Evolutionary conservation across 805 yeast species (phyloP).

Genomic region (Kurtzmaniella fragi): DNA sequence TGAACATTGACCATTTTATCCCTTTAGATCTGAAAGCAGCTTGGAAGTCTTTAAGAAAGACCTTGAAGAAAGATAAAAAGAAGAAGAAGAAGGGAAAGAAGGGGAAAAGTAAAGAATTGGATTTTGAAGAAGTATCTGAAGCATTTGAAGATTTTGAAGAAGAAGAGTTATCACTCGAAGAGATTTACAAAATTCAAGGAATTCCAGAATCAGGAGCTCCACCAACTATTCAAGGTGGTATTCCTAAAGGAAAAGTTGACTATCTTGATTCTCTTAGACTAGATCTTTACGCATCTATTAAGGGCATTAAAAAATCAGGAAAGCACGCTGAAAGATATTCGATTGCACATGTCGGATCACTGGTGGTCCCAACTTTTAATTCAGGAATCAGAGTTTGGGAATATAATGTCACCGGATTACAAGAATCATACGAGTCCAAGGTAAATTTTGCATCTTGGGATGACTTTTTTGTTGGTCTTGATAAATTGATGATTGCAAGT

Average conservation of each 20-base stretch:
- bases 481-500: conserved; percentile 23
- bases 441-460: conserved; percentile 49
- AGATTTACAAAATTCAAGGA: conserved; percentile 11
- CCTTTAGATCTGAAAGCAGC: conserved; percentile 71
- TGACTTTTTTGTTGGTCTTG: conserved; percentile 47
- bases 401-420: conserved; percentile 62
- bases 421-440: conserved; percentile 8
- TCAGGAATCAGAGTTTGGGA: conserved; percentile 86
- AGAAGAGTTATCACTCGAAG: conserved; percentile 8
- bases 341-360: conserved; percentile 63
- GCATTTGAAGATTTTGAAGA: conserved; percentile 3
- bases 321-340: conserved; percentile 54
- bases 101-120: conserved; percentile 1
- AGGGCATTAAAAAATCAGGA: conserved; percentile 41
- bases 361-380: conserved; percentile 80
- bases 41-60: conserved; percentile 42
- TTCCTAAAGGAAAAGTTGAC: conserved; percentile 59
- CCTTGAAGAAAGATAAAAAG: conserved; percentile 6
- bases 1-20: conserved; percentile 84
- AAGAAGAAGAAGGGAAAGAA: conserved; percentile 1
- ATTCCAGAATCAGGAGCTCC: conserved; percentile 18
- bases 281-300: conserved; percentile 44
- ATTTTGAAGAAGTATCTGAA: background rate
- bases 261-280: conserved; percentile 60
- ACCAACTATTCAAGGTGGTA: conserved; percentile 50